phyloP scores from a whole-genome alignment of 2,329 filamentous ascomycete species.

The Monosporascus ibericus region DNA sequence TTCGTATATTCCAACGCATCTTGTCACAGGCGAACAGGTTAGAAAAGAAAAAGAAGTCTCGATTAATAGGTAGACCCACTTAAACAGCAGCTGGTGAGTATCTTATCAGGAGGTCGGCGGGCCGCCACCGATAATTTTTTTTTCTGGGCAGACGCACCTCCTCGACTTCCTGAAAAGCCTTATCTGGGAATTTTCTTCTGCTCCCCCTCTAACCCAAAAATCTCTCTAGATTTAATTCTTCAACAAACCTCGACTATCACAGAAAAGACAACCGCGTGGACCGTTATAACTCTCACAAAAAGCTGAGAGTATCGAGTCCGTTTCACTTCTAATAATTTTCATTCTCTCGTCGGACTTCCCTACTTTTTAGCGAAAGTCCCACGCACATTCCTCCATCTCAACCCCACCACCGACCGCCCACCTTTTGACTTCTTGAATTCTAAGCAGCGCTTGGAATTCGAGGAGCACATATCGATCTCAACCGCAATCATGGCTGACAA shows the following conservation, averaged over 20 bases:
- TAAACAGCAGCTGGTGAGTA: background rate
- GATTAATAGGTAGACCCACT: background rate
- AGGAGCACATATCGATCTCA: slow-evolving; percentile 44
- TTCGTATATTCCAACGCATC: background rate
- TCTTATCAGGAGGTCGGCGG: background rate
- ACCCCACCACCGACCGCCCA: slow-evolving; percentile 33
- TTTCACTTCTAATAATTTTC: slow-evolving; percentile 17
- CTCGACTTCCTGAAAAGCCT: background rate
- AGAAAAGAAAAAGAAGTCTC: too few relatives aligned
- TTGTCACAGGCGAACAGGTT: too few relatives aligned
- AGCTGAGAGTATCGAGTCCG: slow-evolving; percentile 20
- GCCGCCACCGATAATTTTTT: background rate
- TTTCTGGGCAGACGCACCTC: background rate
- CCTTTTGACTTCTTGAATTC: slow-evolving; percentile 52
- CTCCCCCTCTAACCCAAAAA: slow-evolving; percentile 8
- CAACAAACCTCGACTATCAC: slow-evolving; percentile 8
- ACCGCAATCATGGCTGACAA: slow-evolving; percentile 98
- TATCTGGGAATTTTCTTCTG: slow-evolving; percentile 25
- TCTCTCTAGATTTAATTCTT: slow-evolving; percentile 7
- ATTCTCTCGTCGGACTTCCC: slow-evolving; percentile 16
- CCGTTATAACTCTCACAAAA: slow-evolving; percentile 16
- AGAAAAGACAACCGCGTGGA: slow-evolving; percentile 11
- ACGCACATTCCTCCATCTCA: slow-evolving; percentile 16
- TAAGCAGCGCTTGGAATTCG: slow-evolving; percentile 75
- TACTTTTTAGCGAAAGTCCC: slow-evolving; percentile 20